phyloP scores from a whole-genome alignment of 176 grass and related monocot species.

The Dendrocalamus sinicus region DNA sequence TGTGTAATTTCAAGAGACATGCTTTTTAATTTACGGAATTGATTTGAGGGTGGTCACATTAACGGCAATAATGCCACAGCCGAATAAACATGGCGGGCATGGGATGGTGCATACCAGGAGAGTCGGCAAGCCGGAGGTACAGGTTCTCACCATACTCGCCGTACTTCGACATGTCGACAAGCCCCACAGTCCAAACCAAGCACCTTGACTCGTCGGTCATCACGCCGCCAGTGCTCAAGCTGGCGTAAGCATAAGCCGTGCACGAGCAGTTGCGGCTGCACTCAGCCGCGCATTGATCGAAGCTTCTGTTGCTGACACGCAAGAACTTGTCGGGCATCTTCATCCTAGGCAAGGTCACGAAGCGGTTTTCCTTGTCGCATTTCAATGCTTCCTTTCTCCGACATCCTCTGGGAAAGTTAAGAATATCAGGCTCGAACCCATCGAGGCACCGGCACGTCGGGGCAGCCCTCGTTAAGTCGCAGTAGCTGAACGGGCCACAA shows the following conservation, averaged over 20 bases:
- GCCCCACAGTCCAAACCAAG: constrained; percentile 51
- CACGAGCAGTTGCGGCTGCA: constrained; percentile 54
- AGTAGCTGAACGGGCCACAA: constrained; percentile 52
- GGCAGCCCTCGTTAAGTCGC: constrained; percentile 6
- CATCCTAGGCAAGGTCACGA: constrained; percentile 24
- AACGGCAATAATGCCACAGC: too few species aligned
- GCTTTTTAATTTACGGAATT: too few species aligned
- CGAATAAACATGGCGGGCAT: too few species aligned
- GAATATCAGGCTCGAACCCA: constrained; percentile 33
- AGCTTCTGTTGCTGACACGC: constrained; percentile 34
- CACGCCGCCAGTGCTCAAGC: accelerated
- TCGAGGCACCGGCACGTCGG: constrained; percentile 43
- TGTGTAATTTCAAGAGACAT: too few species aligned
- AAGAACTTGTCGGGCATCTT: constrained; percentile 38
- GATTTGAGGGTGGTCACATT: too few species aligned
- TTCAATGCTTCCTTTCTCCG: constrained; percentile 28
- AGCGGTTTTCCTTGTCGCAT: constrained; percentile 7
- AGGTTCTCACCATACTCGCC: constrained; percentile 9
- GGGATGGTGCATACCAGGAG: constrained; percentile 40
- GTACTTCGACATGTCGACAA: too few species aligned
- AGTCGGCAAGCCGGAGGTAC: constrained; percentile 42
- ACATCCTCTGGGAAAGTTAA: constrained; percentile 27
- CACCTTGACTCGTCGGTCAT: constrained; percentile 33
- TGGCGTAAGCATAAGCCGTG: constrained; percentile 45
- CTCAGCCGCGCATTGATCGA: constrained; percentile 15